These are phyloP conservation scores for Cryoendolithus antarcticus DNA, from an alignment of 2,329 filamentous ascomycete species.

Conservation along the genomic window DNA sequence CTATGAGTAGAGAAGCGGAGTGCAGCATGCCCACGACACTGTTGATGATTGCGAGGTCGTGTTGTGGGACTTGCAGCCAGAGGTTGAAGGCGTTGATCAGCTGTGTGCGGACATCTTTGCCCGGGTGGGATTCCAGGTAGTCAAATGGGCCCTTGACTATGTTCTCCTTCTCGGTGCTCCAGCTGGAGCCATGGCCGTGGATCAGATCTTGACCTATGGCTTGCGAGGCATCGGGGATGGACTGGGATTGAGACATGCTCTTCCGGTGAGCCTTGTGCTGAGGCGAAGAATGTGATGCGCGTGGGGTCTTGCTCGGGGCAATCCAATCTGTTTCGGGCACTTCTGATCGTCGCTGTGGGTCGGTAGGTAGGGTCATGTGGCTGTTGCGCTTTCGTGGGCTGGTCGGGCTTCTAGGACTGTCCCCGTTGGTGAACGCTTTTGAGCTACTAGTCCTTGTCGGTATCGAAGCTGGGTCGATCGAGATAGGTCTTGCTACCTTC, in stretches of 20 bases:
- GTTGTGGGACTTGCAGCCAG: constrained; percentile 62
- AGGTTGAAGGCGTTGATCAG: constrained; percentile 71
- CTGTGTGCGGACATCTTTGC: constrained; percentile 73
- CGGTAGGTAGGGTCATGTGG: constrained; percentile 14
- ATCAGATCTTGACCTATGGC: constrained; percentile 24
- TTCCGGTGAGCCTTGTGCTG: constrained; percentile 5
- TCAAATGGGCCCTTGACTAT: constrained; percentile 68
- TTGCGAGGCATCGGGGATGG: constrained; percentile 1
- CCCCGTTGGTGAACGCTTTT: constrained; percentile 31
- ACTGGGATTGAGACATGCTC: constrained; percentile 7
- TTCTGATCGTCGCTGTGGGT: constrained; percentile 9
- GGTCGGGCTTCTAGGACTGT: constrained; percentile 13
- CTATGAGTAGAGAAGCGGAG: constrained; percentile 70
- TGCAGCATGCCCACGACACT: constrained; percentile 75
- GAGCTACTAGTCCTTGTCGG: constrained; percentile 63
- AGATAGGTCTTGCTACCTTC: neutral
- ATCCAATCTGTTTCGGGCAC: constrained; percentile 19
- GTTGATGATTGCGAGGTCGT: constrained; percentile 61
- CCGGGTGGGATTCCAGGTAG: constrained; percentile 66
- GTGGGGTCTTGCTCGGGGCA: constrained; percentile 19
- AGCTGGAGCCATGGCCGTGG: constrained; percentile 35
- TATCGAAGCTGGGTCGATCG: constrained; percentile 33
- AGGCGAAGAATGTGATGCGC: constrained; percentile 23
- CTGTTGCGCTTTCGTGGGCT: constrained; percentile 7
- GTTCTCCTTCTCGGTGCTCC: constrained; percentile 64